Evolutionary conservation across 345 rosid species (phyloP), one percentile per base, ranked within the genome.

Genomic region (Citrus glauca): DNA sequence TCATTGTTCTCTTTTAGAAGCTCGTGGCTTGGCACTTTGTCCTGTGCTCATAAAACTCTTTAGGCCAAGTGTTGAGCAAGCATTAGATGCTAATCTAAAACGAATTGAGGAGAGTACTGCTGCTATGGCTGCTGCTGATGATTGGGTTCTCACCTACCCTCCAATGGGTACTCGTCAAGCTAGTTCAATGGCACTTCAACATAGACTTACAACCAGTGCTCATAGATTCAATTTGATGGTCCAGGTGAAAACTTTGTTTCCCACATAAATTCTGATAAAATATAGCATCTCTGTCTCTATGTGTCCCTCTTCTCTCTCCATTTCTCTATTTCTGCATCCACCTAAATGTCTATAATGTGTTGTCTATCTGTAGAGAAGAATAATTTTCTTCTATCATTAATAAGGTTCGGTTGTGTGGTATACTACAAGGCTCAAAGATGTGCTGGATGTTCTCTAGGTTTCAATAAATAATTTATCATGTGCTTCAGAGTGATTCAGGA

Each of bases 81-180:
- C 98, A 50, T 83, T 94, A 66, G 91, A 97, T 82, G 98, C 99
- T 75, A 94, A 97, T 86, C 87, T 97, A 77, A 97, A 91, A 82
- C 87, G 99, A 81, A 97, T 97, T 82, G 98, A 97, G 86, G 98
- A 97, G 84, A 94, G 98, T 81, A 91, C 98, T 75, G 98, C 99
- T 82, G 97, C 99, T 79, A 79, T 94, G 88, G 99, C 97, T 72
- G 99, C 99, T 81, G 98, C 98, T 75, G 99, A 97, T 91, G 97
- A 97, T 80, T 94, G 99, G 99, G 87, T 94, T 33, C 93, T 97
- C 73, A 89, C 94, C 61, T 85, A 83, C 62, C 91, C 94, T 79
- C 90, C 90, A 66, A 75, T 81, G 22, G 85, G 85, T 78, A 81
- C 91, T 77, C 92, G 94, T 75, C 98, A 90, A 88, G 88, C 96